These are phyloP conservation scores for Adiantum capillusveneris DNA, from an alignment of 75 land plant species.

Conservation along the genomic window DNA sequence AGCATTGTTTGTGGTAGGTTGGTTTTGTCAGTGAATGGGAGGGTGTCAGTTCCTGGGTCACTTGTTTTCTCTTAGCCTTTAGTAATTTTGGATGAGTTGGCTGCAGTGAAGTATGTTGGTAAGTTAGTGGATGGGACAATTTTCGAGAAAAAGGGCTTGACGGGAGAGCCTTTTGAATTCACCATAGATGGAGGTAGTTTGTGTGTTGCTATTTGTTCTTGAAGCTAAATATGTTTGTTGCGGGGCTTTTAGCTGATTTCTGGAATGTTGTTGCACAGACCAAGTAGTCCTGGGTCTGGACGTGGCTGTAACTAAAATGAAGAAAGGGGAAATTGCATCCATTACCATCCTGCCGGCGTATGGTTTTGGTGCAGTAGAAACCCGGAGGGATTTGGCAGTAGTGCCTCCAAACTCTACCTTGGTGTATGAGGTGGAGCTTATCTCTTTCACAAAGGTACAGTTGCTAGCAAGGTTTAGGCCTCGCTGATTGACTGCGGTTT, in stretches of 20 bases:
- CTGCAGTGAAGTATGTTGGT: conserved; percentile 55
- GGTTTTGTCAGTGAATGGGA: too few relatives aligned
- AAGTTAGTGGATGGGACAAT: conserved; percentile 64
- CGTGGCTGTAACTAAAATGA: conserved; percentile 61
- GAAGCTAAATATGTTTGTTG: too few relatives aligned
- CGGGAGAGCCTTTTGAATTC: conserved; percentile 56
- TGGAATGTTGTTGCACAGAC: conserved; percentile 25
- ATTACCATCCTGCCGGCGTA: conserved; percentile 60
- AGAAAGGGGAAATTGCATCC: conserved; percentile 60
- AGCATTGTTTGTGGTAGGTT: conserved; percentile 44
- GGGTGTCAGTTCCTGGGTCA: too few relatives aligned
- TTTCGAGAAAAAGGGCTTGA: conserved; percentile 62
- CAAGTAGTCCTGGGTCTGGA: conserved; percentile 78
- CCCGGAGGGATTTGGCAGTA: conserved; percentile 46
- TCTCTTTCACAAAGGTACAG: conserved; percentile 61
- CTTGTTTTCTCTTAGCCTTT: neutral
- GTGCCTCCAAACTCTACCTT: conserved; percentile 57
- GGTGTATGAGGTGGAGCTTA: conserved; percentile 65
- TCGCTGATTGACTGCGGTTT: too few relatives aligned
- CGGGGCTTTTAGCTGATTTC: neutral
- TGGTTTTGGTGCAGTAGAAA: conserved; percentile 45
- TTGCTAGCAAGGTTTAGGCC: too few relatives aligned
- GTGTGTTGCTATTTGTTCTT: neutral
- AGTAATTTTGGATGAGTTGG: neutral
- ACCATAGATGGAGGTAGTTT: conserved; percentile 62